Conservation (phyloP, 2,329 filamentous ascomycete species). For the Mycosphaerella arachidis region DNA sequence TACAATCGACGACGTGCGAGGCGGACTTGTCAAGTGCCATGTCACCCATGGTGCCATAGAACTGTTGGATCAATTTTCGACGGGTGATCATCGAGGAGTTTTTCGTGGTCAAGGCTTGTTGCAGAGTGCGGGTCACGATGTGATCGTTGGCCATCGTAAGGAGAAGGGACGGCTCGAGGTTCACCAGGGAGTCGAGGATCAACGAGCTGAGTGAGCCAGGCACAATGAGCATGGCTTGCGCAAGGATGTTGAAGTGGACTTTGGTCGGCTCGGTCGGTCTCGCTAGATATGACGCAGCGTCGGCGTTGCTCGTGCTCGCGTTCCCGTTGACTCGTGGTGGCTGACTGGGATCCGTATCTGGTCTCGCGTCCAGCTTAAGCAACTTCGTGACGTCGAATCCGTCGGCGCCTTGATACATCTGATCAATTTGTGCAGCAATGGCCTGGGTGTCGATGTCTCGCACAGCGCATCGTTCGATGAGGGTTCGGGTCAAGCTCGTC, state of each 20-base stretch:
- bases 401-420: slow-evolving; percentile 50
- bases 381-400: slow-evolving; percentile 55
- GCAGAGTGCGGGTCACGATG: slow-evolving; percentile 57
- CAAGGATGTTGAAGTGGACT: slow-evolving; percentile 70
- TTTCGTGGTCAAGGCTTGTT: slow-evolving; percentile 56
- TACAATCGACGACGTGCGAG: slow-evolving; percentile 63
- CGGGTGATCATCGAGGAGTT: slow-evolving; percentile 54
- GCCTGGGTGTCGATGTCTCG: slow-evolving; percentile 56
- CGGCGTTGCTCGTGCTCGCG: slow-evolving; percentile 8
- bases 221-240: slow-evolving; percentile 71
- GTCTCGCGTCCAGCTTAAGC: slow-evolving; percentile 50
- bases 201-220: slow-evolving; percentile 64
- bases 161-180: slow-evolving; percentile 47
- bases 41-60: slow-evolving; percentile 57
- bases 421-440: slow-evolving; percentile 55
- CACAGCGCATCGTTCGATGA: slow-evolving; percentile 77
- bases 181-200: slow-evolving; percentile 58
- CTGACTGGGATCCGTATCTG: slow-evolving; percentile 2
- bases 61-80: slow-evolving; percentile 59
- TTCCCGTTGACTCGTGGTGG: slow-evolving; percentile 15
- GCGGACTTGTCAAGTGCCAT: slow-evolving; percentile 59
- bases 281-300: slow-evolving; percentile 14
- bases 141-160: slow-evolving; percentile 62
- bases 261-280: slow-evolving; percentile 40
- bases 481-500: slow-evolving; percentile 70